Evolutionary conservation across 495 filamentous ascomycete genomes (phyloP), one percentile per base, ranked within the genome.

Genomic region (Cairneyella variabilis): DNA sequence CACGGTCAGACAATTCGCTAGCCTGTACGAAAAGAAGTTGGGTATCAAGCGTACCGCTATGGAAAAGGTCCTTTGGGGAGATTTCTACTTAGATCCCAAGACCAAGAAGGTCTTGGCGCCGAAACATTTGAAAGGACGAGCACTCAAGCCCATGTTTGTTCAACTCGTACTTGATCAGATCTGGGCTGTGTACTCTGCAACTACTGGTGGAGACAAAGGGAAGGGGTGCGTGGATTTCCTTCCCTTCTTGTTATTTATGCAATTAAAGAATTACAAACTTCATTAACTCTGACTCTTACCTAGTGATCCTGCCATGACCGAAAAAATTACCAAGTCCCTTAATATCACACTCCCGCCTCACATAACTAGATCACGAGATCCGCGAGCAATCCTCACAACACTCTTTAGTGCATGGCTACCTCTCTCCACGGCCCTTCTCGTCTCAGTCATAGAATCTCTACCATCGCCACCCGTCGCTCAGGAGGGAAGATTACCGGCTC

Each of bases 41-140:
- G 92, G 93, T 0, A 92, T 97, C 62, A 97, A 96, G 64, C 83
- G 91, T 14, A 82, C 80, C n/a, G 68, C 90, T 2, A 78, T 99
- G 57, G 93, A 97, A 66, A 96, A 91, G 65, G 90, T 97, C 2
- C 77, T 99, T 10, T 99, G 93, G 93, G 93, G 93, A 36, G 92
- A 96, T 58, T 97, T 86, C 66, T 97, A 97, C 67, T 72, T 99
- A 21, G 93, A 99, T 60, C 91, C 93, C 2, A 99, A 97, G 71
- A 95, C 92, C 3, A 99, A 93, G 68, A 83, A 93, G 60, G 88
- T 99, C 4, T 73, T 99, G 3, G 86, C 83, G 1, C 80, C 83
- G 41, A 97, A 95, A 71, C 95, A 97, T 74, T 76, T 99, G 32
- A 97, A 95, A 63, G 93, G 93, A 12, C 74, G 93, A 16, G 76